Conservation (phyloP, 345 rosid species). For the Salix caprea region DNA sequence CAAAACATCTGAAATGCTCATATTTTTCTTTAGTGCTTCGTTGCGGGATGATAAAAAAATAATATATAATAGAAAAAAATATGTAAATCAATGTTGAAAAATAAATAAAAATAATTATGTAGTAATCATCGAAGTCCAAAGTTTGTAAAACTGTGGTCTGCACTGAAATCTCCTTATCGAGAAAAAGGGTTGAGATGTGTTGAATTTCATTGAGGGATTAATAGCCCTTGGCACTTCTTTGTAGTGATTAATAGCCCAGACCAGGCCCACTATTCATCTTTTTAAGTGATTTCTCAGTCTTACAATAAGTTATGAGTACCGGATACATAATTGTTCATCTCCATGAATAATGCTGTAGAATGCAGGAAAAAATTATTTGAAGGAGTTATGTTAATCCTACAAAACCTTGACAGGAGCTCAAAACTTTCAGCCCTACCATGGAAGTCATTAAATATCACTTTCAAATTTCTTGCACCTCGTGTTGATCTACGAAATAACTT, state of each 20-base stretch:
- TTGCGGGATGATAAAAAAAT: too few species aligned
- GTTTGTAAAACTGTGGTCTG: too few species aligned
- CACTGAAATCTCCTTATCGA: too few species aligned
- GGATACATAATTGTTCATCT: constrained; percentile 41
- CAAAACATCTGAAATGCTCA: too few species aligned
- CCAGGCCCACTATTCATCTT: constrained; percentile 73
- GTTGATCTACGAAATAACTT: constrained; percentile 58
- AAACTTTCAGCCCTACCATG: constrained; percentile 78
- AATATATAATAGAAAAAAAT: too few species aligned
- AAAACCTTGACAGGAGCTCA: constrained; percentile 71
- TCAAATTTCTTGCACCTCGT: constrained; percentile 35
- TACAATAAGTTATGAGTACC: constrained; percentile 41
- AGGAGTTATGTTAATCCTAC: constrained; percentile 44
- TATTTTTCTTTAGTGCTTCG: too few species aligned
- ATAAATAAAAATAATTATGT: too few species aligned
- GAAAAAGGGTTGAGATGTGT: too few species aligned
- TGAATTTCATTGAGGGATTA: neutral
- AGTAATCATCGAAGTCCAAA: too few species aligned
- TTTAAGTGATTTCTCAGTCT: constrained; percentile 54
- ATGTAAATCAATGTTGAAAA: too few species aligned
- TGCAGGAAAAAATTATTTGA: constrained; percentile 50
- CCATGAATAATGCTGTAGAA: constrained; percentile 72
- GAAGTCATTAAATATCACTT: constrained; percentile 76
- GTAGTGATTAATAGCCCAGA: constrained; percentile 60
- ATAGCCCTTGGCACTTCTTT: constrained; percentile 50